Evolutionary conservation across 768 basidiomycete species (phyloP), one percentile per base, ranked within the genome.

Genomic region (Trametes cubensis): DNA sequence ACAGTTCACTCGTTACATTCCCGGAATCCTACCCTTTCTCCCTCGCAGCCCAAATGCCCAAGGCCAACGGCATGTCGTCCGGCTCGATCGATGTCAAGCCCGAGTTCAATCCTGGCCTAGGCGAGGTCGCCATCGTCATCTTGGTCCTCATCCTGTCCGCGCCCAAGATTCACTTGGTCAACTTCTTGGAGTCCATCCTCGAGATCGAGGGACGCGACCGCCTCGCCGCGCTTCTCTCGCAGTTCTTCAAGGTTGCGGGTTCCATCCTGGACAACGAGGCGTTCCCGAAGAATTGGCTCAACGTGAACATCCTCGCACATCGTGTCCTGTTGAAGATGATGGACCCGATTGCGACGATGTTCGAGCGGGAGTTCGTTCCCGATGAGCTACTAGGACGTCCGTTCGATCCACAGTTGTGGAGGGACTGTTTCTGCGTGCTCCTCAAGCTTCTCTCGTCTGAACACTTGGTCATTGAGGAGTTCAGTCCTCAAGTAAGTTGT

Each of bases 21-120:
- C 96, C 96, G 0, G 90, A 94, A 65, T 89, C 95, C 0, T 95
- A 98, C 72, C 96, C 96, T 0, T 95, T 97, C 74, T 88, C 93
- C 6, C 80, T 98, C 20, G 69, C 93, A 25, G 80, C 89, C 0
- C 80, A 85, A 34, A 74, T 88, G 23, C 89, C 92, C 3, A 85
- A 85, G 58, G 69, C 78, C 28, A 77, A 78, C 41, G 74, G 72
- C 56, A 70, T 76, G 17, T 61, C 64, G 8, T 61, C 64, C 10
- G 58, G 47, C 4, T 49, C 75, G 51, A 41, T 74, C 58, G 83
- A 86, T 55, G 77, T 78, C 26, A 81, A 84, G 45, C 69, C 76
- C 6, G 67, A 82, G 14, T 89, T 93, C 76, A 88, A 88, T 72
- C 85, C 90, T 20, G 85, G 87, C 20, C 77, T 93, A 14, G 94